Percentiles rank a stretch among this genome's conserved stretches.
These are phyloP conservation scores for Suhomyces guaymorum DNA, from an alignment of 1,139 yeast genomes.

Conservation along the genomic window DNA sequence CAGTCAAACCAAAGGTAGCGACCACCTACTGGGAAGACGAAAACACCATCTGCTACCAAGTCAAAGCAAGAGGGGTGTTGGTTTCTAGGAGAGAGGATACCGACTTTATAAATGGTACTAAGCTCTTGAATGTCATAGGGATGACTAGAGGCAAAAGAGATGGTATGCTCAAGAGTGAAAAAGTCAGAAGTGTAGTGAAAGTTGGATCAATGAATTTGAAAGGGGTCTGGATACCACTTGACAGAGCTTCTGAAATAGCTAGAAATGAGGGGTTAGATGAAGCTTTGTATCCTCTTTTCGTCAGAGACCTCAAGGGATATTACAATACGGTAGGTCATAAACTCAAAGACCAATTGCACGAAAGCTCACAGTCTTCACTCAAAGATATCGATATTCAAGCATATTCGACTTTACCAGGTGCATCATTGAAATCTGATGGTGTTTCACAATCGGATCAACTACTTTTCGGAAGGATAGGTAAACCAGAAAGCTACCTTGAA, in stretches of 20 bases:
- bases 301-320: constrained; percentile 41
- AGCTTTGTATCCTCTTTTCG: constrained; percentile 48
- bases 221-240: constrained; percentile 61
- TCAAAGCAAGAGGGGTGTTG: constrained; percentile 43
- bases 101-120: constrained; percentile 56
- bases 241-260: constrained; percentile 53
- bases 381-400: neutral
- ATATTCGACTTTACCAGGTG: neutral
- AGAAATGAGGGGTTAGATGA: constrained; percentile 46
- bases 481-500: neutral
- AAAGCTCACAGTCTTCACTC: neutral
- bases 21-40: constrained; percentile 54
- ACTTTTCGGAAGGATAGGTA: constrained; percentile 1
- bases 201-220: constrained; percentile 56
- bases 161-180: constrained; percentile 54
- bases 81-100: constrained; percentile 56
- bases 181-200: constrained; percentile 46
- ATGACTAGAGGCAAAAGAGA: constrained; percentile 60
- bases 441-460: neutral
- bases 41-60: constrained; percentile 50
- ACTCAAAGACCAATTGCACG: constrained; percentile 20
- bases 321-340: constrained; percentile 31
- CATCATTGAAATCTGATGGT: neutral
- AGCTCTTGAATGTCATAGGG: constrained; percentile 54
- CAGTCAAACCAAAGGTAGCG: constrained; percentile 39